Conservation (phyloP, 306 rosid species). For the Medicago truncatula region MtrunA17r5.0-ANR NC_053045.1:43331001-43331500, state of each 20-base stretch:
- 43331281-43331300: too few species aligned
- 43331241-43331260: background rate
- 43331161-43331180: too few species aligned
- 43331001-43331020: background rate
- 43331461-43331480: background rate
- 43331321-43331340: background rate
- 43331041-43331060: background rate
- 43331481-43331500: background rate
- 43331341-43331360: background rate
- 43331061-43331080: background rate
- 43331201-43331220: background rate
- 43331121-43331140: background rate
- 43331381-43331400: too few species aligned
- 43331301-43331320: background rate
- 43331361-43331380: background rate
- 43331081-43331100: background rate
- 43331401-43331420: background rate
- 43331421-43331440: background rate
- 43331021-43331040: constrained; percentile 3
- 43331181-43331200: background rate
- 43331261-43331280: background rate
- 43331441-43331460: background rate
- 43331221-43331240: too few species aligned
- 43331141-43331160: too few species aligned
- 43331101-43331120: background rate